phyloP scores from a whole-genome alignment of 1,284 basidiomycete genomes.

The Tranzscheliella williamsii region DNA sequence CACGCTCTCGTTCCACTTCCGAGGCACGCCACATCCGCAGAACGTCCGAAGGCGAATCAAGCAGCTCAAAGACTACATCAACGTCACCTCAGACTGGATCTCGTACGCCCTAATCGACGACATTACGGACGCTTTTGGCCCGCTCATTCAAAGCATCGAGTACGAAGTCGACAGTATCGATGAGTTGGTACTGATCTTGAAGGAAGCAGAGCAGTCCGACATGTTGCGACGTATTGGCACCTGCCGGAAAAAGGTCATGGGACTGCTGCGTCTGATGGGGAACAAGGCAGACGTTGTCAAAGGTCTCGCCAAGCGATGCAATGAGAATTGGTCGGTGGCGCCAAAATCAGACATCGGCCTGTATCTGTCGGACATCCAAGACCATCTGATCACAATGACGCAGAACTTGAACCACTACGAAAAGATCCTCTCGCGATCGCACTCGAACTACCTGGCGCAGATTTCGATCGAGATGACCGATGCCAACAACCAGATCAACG shows the following conservation, averaged over 20 bases:
- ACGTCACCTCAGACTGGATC: constrained; percentile 99
- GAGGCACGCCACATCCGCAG: constrained; percentile 93
- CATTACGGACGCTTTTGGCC: constrained; percentile 98
- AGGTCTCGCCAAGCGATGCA: constrained; percentile 91
- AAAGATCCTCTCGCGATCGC: constrained; percentile 95
- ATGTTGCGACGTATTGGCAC: constrained; percentile 88
- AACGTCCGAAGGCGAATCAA: constrained; percentile 97
- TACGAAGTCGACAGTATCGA: constrained; percentile 99
- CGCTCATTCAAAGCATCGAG: constrained; percentile 96
- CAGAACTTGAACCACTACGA: constrained; percentile 70
- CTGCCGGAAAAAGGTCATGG: constrained; percentile 99
- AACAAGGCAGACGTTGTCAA: constrained; percentile 99
- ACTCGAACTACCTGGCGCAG: constrained; percentile 77
- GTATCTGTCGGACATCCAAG: constrained; percentile 84
- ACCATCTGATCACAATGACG: constrained; percentile 99
- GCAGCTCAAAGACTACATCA: constrained; percentile 98
- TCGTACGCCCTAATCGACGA: constrained; percentile 99
- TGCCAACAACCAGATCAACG: constrained; percentile 98
- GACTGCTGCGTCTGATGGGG: constrained; percentile 88
- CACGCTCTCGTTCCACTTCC: constrained; percentile 96
- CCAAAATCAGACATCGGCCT: constrained; percentile 97
- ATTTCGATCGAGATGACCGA: constrained; percentile 70
- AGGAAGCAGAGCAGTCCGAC: constrained; percentile 79
- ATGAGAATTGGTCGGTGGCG: constrained; percentile 98
- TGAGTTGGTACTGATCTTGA: constrained; percentile 93